phyloP scores from a whole-genome alignment of 2,329 filamentous ascomycete species.

The Dactylellina drechsleri region DNA sequence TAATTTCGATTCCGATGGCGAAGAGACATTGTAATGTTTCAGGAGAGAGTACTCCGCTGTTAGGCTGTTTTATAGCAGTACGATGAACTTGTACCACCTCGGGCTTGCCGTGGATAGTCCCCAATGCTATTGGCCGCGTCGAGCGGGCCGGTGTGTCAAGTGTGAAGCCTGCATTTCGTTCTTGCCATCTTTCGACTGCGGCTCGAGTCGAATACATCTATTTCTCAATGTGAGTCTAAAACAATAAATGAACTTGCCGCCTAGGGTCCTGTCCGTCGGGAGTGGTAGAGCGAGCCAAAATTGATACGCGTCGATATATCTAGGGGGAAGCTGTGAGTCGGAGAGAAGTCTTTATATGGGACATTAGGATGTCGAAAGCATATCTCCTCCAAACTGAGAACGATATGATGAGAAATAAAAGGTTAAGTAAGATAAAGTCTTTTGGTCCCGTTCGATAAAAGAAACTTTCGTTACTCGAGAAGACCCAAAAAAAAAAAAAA shows the following conservation, averaged over 20 bases:
- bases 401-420: not conserved
- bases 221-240: not conserved
- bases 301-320: not conserved
- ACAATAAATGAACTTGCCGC: not conserved
- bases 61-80: not conserved
- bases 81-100: constrained; percentile 31
- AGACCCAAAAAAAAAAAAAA: too few relatives aligned
- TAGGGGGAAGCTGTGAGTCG: not conserved
- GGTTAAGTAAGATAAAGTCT: not conserved
- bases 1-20: constrained; percentile 39
- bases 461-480: not conserved
- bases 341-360: not conserved
- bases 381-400: constrained; percentile 1
- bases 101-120: constrained; percentile 35
- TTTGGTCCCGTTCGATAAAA: too few relatives aligned
- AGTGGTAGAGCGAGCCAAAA: not conserved
- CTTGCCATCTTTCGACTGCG: constrained; percentile 50
- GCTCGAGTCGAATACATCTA: constrained; percentile 52
- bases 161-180: constrained; percentile 44
- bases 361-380: constrained; percentile 8
- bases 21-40: constrained; percentile 48
- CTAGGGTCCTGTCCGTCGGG: not conserved
- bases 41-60: constrained; percentile 15
- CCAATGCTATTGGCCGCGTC: constrained; percentile 40
- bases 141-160: constrained; percentile 34